These are phyloP conservation scores for Hysterium pulicare DNA, from an alignment of 2,329 filamentous ascomycete species.

Conservation along the genomic window DNA sequence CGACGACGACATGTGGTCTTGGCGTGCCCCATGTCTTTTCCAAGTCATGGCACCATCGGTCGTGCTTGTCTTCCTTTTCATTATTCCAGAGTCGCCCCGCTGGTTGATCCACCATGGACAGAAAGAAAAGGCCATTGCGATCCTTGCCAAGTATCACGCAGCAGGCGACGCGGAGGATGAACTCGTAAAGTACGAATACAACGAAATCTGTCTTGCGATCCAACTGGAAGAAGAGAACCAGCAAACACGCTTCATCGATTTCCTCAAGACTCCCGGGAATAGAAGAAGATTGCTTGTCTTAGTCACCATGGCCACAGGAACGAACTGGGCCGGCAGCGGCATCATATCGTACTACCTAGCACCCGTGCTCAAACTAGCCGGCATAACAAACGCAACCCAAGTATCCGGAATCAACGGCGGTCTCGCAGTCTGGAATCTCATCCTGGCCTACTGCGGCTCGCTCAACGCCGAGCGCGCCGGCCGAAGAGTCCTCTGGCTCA, in stretches of 20 bases:
- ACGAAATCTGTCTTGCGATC: conserved; percentile 7
- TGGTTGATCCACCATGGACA: conserved; percentile 56
- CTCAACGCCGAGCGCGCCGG: conserved; percentile 32
- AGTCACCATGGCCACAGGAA: conserved; percentile 26
- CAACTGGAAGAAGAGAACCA: conserved; percentile 6
- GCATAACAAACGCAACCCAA: conserved; percentile 19
- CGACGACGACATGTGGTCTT: too few species aligned
- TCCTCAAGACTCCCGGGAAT: neutral
- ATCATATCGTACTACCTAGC: conserved; percentile 21
- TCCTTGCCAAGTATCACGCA: conserved; percentile 54
- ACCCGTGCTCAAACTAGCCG: conserved; percentile 20
- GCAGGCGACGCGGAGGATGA: conserved; percentile 31
- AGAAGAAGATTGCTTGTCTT: conserved; percentile 19
- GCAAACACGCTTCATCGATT: conserved; percentile 2
- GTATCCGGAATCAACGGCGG: conserved; percentile 28
- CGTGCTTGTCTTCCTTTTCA: conserved; percentile 39
- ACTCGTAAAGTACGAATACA: conserved; percentile 11
- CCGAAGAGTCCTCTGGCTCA: conserved; percentile 31
- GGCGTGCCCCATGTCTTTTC: conserved; percentile 52
- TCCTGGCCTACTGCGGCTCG: conserved; percentile 22
- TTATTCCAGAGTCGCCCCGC: conserved; percentile 58
- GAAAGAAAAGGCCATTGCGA: conserved; percentile 49
- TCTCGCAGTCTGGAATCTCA: conserved; percentile 19
- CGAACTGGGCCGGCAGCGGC: conserved; percentile 25
- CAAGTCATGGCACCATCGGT: conserved; percentile 48